Conservation (phyloP, 2,329 filamentous ascomycete species). For the Hymenoscyphus salicellus region DNA sequence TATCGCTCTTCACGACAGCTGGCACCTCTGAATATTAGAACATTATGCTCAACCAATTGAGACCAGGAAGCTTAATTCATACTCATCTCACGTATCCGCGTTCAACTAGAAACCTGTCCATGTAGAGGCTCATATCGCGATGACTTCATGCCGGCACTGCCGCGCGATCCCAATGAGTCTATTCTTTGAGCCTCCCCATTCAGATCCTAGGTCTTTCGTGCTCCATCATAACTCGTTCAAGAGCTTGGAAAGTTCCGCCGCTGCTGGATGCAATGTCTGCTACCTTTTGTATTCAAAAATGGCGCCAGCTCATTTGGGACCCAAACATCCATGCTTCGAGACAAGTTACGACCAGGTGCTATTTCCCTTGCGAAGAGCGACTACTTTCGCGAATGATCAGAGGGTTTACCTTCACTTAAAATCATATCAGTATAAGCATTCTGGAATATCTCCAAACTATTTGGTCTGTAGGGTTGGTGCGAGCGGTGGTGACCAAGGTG, state of each 20-base stretch:
- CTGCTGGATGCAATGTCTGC: slow-evolving; percentile 14
- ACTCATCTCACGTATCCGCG: not conserved
- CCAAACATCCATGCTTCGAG: not conserved
- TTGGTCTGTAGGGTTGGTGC: slow-evolving; percentile 14
- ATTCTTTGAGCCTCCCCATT: not conserved
- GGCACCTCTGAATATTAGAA: no score
- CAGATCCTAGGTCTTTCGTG: not conserved
- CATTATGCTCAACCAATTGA: no score
- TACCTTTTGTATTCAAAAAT: slow-evolving; percentile 10
- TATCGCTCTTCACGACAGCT: no score
- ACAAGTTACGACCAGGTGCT: not conserved
- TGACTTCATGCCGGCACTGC: not conserved
- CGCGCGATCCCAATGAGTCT: slow-evolving; percentile 5
- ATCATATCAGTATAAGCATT: not conserved
- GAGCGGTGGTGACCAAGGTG: slow-evolving; percentile 4
- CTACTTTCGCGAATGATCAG: not conserved
- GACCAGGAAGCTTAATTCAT: no score
- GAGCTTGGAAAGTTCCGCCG: slow-evolving; percentile 9
- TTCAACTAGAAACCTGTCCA: not conserved
- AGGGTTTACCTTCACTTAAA: slow-evolving; percentile 1
- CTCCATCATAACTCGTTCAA: slow-evolving; percentile 17
- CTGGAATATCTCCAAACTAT: slow-evolving; percentile 2
- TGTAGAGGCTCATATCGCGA: not conserved
- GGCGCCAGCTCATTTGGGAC: not conserved
- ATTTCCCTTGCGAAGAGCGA: not conserved